Evolutionary conservation across 202 grass and related monocot genomes (phyloP).

Genomic region (Bolboschoenoplectus hybrid): DNA sequence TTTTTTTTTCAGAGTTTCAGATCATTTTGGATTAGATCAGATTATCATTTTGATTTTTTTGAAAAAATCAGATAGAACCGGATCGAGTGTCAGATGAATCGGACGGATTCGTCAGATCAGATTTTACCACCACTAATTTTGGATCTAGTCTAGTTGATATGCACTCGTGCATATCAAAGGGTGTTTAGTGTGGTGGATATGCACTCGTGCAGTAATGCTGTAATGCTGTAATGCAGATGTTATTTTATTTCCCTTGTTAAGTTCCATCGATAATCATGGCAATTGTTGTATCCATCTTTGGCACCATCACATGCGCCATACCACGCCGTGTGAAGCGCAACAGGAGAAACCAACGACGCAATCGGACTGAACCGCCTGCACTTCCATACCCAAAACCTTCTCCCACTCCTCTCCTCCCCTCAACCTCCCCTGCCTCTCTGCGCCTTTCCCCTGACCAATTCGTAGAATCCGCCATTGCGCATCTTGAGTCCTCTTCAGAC

Average conservation of each 20-base stretch:
- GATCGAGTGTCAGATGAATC: too few species aligned
- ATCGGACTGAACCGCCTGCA: background rate
- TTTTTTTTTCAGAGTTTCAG: too few species aligned
- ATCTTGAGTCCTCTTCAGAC: slow-evolving; percentile 53
- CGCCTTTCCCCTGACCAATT: slow-evolving; percentile 43
- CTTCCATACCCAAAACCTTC: slow-evolving; percentile 36
- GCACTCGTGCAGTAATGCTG: too few species aligned
- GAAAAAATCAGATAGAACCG: too few species aligned
- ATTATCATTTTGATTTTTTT: too few species aligned
- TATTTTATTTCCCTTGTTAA: background rate
- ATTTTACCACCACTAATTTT: too few species aligned
- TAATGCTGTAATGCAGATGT: too few species aligned
- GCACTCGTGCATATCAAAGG: too few species aligned
- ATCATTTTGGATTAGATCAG: too few species aligned
- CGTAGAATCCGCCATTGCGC: slow-evolving; percentile 45
- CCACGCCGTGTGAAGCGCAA: slow-evolving; percentile 27
- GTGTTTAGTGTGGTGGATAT: too few species aligned
- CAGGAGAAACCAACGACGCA: background rate
- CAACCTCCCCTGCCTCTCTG: background rate
- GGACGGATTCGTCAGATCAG: too few species aligned
- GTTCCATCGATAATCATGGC: background rate
- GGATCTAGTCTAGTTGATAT: too few species aligned
- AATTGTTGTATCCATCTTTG: background rate
- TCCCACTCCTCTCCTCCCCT: slow-evolving; percentile 40
- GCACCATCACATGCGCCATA: slow-evolving; percentile 17